Evolutionary conservation across 2,329 filamentous ascomycete genomes (phyloP).

Genomic region (Cyanodermella asteris): DNA sequence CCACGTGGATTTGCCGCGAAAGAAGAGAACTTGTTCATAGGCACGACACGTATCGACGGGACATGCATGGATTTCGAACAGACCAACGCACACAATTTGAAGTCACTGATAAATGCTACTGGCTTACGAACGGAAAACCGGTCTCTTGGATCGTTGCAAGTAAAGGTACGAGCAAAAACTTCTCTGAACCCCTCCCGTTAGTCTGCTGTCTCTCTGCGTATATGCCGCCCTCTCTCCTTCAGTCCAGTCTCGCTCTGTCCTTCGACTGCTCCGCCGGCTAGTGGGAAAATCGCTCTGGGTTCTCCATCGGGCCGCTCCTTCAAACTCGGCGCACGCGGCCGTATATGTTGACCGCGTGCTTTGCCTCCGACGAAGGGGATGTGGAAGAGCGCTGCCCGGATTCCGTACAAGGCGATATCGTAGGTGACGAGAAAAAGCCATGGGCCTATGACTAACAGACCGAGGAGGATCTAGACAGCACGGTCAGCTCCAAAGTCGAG

Average conservation of each 20-base stretch:
- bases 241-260: background rate
- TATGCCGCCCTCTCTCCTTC: no score
- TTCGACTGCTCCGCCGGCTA: background rate
- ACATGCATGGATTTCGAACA: no score
- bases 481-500: conserved; percentile 4
- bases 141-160: no score
- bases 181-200: no score
- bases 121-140: no score
- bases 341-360: conserved; percentile 33
- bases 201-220: no score
- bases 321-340: conserved; percentile 40
- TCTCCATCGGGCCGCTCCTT: conserved; percentile 32
- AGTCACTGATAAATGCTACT: no score
- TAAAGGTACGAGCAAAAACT: no score
- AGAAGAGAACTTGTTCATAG: no score
- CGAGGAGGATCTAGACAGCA: conserved; percentile 33
- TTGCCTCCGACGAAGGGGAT: conserved; percentile 38
- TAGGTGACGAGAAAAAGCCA: conserved; percentile 41
- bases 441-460: conserved; percentile 36
- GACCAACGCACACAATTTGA: no score
- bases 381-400: conserved; percentile 35
- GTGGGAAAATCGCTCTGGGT: conserved; percentile 8
- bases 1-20: no score
- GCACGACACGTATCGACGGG: no score
- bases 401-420: conserved; percentile 39